These are phyloP conservation scores for Yarrowia sp. DNA, from an alignment of 805 yeast genomes.

Conservation along the genomic window DNA sequence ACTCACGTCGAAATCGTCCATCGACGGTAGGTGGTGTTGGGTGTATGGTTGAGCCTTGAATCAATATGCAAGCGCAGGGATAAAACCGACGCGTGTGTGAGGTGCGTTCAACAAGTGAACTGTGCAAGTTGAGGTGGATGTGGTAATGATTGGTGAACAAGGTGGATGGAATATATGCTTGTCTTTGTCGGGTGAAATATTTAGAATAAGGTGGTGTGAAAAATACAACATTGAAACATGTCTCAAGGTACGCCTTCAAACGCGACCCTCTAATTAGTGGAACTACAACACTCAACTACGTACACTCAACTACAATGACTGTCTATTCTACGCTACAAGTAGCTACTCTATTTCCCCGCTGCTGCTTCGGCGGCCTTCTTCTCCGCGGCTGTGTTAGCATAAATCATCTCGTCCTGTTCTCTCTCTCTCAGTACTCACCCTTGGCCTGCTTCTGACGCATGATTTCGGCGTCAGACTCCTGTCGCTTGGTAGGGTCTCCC, in stretches of 20 bases:
- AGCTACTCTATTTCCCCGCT: conserved; percentile 27
- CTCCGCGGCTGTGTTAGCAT: conserved; percentile 27
- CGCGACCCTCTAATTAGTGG: too few relatives aligned
- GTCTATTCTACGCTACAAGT: conserved; percentile 9
- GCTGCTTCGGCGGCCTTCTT: conserved; percentile 27
- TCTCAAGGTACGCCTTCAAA: too few relatives aligned
- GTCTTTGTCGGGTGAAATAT: too few relatives aligned
- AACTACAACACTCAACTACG: not conserved
- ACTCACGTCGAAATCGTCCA: conserved; percentile 21
- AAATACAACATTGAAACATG: too few relatives aligned
- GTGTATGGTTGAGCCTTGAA: not conserved
- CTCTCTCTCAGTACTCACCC: conserved; percentile 45
- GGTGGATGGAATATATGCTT: not conserved
- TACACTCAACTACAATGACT: not conserved
- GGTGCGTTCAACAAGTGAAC: not conserved
- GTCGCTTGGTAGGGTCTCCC: conserved; percentile 83
- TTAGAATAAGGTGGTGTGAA: too few relatives aligned
- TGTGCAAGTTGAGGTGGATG: not conserved
- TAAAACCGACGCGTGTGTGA: not conserved
- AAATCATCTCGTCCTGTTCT: not conserved
- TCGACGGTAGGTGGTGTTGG: not conserved
- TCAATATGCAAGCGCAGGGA: not conserved
- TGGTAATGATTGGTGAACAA: not conserved
- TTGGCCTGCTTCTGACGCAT: conserved; percentile 85
- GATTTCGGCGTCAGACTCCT: conserved; percentile 86